These are phyloP conservation scores for Leonotis leonurus DNA, from an alignment of 257 asterid genomes.

Conservation along the genomic window DNA sequence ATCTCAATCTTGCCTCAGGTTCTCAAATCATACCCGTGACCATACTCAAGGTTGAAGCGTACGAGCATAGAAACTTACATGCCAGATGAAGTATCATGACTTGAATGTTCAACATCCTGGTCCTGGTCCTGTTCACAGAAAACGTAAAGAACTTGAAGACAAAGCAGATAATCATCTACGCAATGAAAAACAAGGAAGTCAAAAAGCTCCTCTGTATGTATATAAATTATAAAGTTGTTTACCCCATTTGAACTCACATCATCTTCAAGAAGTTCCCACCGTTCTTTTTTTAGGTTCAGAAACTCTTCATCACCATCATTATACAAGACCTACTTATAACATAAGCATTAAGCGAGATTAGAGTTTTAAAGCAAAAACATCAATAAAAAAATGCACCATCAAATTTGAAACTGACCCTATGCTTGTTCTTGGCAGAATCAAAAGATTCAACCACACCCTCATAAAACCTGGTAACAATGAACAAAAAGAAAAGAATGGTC, in stretches of 20 bases:
- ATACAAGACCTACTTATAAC: conserved; percentile 48
- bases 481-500: conserved; percentile 10
- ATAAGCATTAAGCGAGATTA: conserved; percentile 7
- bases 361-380: conserved; percentile 13
- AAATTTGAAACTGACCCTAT: conserved; percentile 46
- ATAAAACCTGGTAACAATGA: conserved; percentile 58
- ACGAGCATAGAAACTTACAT: conserved; percentile 38
- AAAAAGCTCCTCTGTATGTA: conserved; percentile 27
- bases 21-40: neutral
- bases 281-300: conserved; percentile 53
- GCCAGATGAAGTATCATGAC: conserved; percentile 52
- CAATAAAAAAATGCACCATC: conserved; percentile 11
- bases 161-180: conserved; percentile 12
- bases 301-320: conserved; percentile 76
- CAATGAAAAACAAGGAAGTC: conserved; percentile 12
- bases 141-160: neutral
- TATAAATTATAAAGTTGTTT: conserved; percentile 12
- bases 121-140: conserved; percentile 57
- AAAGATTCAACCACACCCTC: conserved; percentile 60
- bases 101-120: conserved; percentile 45
- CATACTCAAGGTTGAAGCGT: neutral
- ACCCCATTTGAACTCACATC: conserved; percentile 44
- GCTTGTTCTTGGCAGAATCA: conserved; percentile 73
- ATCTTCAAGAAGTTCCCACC: conserved; percentile 50
- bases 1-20: conserved; percentile 18